Percentiles rank a stretch among this genome's conserved stretches.
Evolutionary conservation across 148 eudicot genomes (phyloP).

Genomic region (Heliosperma pusillum): DNA sequence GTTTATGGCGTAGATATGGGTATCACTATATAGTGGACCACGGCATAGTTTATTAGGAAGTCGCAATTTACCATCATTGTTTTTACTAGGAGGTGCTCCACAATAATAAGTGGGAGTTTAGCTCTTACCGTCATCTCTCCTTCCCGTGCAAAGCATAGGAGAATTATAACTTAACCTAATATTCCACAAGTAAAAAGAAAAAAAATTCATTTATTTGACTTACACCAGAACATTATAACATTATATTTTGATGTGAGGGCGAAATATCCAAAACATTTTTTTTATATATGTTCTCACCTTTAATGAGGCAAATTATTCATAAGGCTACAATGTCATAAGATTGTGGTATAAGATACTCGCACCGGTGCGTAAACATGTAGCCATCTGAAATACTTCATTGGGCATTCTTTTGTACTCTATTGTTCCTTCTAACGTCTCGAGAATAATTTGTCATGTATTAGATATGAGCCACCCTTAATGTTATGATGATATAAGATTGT

Average conservation of each 20-base stretch:
- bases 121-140: conserved; percentile 39
- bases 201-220: not conserved
- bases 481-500: not conserved
- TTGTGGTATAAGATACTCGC: conserved; percentile 15
- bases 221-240: not conserved
- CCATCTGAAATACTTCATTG: not conserved
- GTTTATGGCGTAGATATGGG: conserved; percentile 45
- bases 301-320: conserved; percentile 15
- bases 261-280: not conserved
- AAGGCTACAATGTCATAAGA: conserved; percentile 19
- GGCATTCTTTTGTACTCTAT: not conserved
- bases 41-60: conserved; percentile 71
- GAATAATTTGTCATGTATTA: conserved; percentile 6
- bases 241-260: conserved; percentile 1
- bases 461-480: not conserved
- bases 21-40: conserved; percentile 61
- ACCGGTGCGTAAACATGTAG: not conserved
- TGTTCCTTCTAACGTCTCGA: conserved; percentile 1
- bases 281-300: not conserved
- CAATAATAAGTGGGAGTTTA: conserved; percentile 43
- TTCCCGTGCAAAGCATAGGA: conserved; percentile 30
- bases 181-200: too few relatives aligned
- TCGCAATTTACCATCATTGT: conserved; percentile 73
- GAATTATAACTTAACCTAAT: not conserved
- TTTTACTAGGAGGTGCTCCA: conserved; percentile 53